Conservation (phyloP, 768 basidiomycete species). For the Ramaria sp. region DNA sequence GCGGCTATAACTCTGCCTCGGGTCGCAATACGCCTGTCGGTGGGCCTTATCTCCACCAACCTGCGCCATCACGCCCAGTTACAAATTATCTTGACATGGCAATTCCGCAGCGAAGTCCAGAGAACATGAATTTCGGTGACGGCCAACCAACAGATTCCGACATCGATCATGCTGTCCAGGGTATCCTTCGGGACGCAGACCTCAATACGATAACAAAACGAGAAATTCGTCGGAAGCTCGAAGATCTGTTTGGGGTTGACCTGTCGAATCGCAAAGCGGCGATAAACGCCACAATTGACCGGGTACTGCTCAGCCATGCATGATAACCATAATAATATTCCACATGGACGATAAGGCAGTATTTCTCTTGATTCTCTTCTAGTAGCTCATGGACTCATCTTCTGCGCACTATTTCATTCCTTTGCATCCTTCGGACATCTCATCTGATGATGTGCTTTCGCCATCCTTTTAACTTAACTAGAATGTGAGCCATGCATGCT, state of each 20-base stretch:
- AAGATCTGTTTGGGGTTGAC: constrained; percentile 72
- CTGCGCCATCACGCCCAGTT: constrained; percentile 54
- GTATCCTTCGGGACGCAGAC: constrained; percentile 67
- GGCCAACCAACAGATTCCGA: constrained; percentile 51
- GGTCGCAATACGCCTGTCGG: constrained; percentile 61
- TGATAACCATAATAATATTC: neutral
- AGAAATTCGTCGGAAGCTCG: constrained; percentile 73
- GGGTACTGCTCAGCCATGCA: constrained; percentile 44
- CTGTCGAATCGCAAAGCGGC: constrained; percentile 56
- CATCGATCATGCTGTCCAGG: constrained; percentile 63
- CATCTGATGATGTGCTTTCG: neutral
- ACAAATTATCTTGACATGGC: constrained; percentile 73
- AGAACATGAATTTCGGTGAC: constrained; percentile 36
- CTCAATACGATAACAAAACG: constrained; percentile 89
- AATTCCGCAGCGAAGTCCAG: constrained; percentile 45
- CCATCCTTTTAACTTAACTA: neutral
- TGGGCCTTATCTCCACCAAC: constrained; percentile 31
- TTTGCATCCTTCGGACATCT: constrained; percentile 3
- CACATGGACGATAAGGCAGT: neutral
- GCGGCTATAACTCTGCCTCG: constrained; percentile 48
- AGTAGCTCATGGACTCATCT: neutral
- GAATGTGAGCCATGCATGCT: neutral
- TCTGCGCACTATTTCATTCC: neutral
- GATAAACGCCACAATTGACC: constrained; percentile 74
- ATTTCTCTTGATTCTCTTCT: neutral